phyloP scores from a whole-genome alignment of 1,284 basidiomycete species.

The Leccinum variabile region DNA sequence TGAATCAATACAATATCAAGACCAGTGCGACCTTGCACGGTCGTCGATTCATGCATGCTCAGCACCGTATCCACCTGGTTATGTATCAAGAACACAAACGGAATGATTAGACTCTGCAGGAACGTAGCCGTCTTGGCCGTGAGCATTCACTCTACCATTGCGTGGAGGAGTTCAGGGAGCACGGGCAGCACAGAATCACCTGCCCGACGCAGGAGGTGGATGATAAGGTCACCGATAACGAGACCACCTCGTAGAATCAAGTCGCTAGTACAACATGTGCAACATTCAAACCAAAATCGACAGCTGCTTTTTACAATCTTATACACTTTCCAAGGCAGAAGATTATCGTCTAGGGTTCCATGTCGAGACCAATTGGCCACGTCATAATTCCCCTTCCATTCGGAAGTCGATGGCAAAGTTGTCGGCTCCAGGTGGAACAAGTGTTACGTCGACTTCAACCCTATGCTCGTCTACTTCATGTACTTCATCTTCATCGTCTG shows the following conservation, averaged over 20 bases:
- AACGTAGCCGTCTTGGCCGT: conserved; percentile 88
- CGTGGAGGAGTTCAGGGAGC: conserved; percentile 82
- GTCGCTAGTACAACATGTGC: neutral
- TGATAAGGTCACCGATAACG: conserved; percentile 91
- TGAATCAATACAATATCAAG: conserved; percentile 77
- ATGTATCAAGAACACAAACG: conserved; percentile 91
- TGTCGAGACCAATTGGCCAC: neutral
- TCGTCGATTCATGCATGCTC: conserved; percentile 67
- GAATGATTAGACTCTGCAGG: conserved; percentile 87
- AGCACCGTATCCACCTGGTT: conserved; percentile 80
- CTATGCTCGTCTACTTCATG: neutral
- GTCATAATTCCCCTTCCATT: conserved; percentile 2
- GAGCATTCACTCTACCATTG: conserved; percentile 79
- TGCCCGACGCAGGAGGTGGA: conserved; percentile 83
- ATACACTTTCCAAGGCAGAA: neutral
- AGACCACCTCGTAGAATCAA: conserved; percentile 61
- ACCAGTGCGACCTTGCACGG: conserved; percentile 55
- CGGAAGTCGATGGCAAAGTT: neutral
- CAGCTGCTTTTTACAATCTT: neutral
- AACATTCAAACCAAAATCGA: neutral
- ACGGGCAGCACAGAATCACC: conserved; percentile 79
- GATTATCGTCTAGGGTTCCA: neutral
- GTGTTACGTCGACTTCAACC: conserved; percentile 20
- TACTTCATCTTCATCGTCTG: neutral
- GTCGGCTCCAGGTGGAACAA: conserved; percentile 7